A percentile compares a stretch with the other conserved stretches of the same genome.
Evolutionary conservation across 768 basidiomycete species (phyloP).

Genomic region (Termitomyces sp.): DNA sequence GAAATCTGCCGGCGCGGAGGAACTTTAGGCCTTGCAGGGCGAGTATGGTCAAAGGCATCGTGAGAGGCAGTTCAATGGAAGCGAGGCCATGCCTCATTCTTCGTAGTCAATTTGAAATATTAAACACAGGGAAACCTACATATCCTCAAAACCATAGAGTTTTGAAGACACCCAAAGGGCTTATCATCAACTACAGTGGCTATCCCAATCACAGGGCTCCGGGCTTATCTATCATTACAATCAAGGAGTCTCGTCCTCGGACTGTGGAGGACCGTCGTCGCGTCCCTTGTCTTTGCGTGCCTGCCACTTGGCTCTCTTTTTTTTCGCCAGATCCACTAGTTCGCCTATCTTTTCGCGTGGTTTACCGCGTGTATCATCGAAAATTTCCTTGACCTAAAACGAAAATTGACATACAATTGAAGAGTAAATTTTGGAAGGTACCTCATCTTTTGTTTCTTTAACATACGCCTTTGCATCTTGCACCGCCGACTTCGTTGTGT

Average conservation of each 20-base stretch:
- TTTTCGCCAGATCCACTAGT: background rate
- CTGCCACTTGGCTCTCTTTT: background rate
- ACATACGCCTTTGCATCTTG: background rate
- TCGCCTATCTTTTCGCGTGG: background rate
- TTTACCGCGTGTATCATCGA: background rate
- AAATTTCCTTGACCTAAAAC: background rate
- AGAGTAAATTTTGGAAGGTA: background rate
- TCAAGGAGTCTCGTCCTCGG: background rate
- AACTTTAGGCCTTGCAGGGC: constrained; percentile 59
- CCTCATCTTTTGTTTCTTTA: background rate
- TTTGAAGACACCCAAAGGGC: background rate
- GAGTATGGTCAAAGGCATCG: constrained; percentile 49
- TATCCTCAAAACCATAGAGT: background rate
- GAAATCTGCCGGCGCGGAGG: constrained; percentile 73
- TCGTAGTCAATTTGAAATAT: no score
- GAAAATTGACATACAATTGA: no score
- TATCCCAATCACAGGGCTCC: no score
- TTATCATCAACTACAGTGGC: background rate
- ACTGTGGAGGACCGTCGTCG: background rate
- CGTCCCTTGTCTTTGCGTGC: background rate
- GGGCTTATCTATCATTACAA: background rate
- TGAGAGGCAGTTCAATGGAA: constrained; percentile 1
- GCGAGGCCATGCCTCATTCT: background rate
- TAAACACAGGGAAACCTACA: no score
- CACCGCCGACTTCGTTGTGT: background rate